Percentiles rank a stretch among this genome's conserved stretches.
These are phyloP conservation scores for Piromyces sp. DNA, from an alignment of 192 early-diverging fungal species.

Conservation along the genomic window DNA sequence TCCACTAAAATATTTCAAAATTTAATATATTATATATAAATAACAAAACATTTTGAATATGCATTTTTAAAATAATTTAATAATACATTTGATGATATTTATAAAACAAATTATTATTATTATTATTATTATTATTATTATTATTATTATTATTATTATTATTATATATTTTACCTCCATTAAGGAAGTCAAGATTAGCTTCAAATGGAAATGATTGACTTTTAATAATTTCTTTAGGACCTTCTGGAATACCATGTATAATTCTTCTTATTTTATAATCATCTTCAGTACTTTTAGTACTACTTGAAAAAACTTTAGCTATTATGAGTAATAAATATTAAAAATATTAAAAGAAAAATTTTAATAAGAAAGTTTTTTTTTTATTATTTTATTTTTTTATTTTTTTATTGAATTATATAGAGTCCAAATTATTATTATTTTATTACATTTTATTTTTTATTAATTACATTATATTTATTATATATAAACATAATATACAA, in stretches of 20 bases:
- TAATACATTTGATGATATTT: too few relatives aligned
- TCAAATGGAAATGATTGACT: conserved; percentile 68
- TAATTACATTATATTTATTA: background rate
- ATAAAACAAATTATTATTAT: too few relatives aligned
- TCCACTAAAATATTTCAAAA: conserved; percentile 40
- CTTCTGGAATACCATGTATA: conserved; percentile 78
- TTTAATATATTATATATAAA: too few relatives aligned
- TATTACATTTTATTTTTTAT: background rate
- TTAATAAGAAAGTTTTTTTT: too few relatives aligned
- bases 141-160: background rate
- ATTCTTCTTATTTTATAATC: conserved; percentile 64
- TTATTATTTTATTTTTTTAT: background rate
- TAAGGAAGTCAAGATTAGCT: conserved; percentile 79
- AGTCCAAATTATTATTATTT: background rate
- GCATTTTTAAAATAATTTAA: too few relatives aligned
- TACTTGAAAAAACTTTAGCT: conserved; percentile 27
- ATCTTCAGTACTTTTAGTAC: conserved; percentile 23
- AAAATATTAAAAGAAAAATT: too few relatives aligned
- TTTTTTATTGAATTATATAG: background rate
- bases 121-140: background rate
- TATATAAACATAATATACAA: background rate
- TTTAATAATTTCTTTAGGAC: conserved; percentile 55
- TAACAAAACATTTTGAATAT: too few relatives aligned
- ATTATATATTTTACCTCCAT: conserved; percentile 36
- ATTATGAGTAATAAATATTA: background rate